Conservation (phyloP, 352 stramenopile genomes). For the Phytophthora tentaculata region DNA sequence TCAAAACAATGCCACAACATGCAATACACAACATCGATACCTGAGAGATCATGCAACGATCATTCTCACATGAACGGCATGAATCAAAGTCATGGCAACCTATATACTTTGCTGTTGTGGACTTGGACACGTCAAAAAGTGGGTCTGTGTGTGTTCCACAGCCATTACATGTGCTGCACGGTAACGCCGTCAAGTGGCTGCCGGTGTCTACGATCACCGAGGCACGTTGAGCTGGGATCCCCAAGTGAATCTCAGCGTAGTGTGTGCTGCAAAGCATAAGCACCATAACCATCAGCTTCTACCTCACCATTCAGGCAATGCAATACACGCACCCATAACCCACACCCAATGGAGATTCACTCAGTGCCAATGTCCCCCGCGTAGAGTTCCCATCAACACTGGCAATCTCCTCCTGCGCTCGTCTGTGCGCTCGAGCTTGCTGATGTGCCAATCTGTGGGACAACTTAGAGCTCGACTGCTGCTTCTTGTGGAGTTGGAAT, state of each 20-base stretch:
- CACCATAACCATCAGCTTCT: neutral
- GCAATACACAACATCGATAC: conserved; percentile 27
- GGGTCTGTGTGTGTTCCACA: conserved; percentile 81
- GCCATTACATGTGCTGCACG: conserved; percentile 67
- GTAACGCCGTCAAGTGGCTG: conserved; percentile 81
- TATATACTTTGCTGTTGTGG: conserved; percentile 74
- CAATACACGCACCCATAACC: conserved; percentile 63
- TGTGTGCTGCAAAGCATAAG: conserved; percentile 60
- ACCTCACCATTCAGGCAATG: neutral
- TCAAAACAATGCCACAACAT: neutral
- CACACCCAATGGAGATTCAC: conserved; percentile 69
- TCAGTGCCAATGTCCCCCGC: conserved; percentile 48
- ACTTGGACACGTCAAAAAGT: conserved; percentile 79
- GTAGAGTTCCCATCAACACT: conserved; percentile 23
- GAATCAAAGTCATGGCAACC: conserved; percentile 58
- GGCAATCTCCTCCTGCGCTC: conserved; percentile 30
- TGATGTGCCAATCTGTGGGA: conserved; percentile 38
- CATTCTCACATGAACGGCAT: conserved; percentile 61
- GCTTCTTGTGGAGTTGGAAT: conserved; percentile 36
- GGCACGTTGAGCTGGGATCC: conserved; percentile 78
- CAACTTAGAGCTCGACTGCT: conserved; percentile 16
- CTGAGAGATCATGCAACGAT: conserved; percentile 81
- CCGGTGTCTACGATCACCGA: conserved; percentile 88
- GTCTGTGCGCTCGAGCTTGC: conserved; percentile 54
- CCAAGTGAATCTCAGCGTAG: conserved; percentile 85